Base-by-base conservation (phyloP, 2,329 filamentous ascomycete species). In the Fusarium incarnatum region DNA sequence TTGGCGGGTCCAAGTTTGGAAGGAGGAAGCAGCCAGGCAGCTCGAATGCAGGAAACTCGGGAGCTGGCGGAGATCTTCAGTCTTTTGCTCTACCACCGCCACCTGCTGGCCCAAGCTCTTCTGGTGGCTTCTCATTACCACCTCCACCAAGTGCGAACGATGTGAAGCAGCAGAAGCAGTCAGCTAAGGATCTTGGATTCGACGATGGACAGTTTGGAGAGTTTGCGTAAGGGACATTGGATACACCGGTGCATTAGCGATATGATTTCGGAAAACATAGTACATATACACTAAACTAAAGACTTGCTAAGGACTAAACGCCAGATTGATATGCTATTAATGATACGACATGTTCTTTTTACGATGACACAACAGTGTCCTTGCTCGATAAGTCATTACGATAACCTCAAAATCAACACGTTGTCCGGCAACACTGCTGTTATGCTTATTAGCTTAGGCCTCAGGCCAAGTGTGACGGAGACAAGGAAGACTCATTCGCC, bases 141-240 rank as follows among this genome's bases (percentile, higher is more conserved):
- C 91, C 92, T 28, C 91, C 92, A 10, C 91, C 91, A 3, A 88
- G 85, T 65, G 87, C 86, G 16, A 83, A 84, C 69, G 87, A 88
- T 62, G 84, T 88, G n/a, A 89, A 87, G 80, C 65, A 74, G 79
- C 86, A 88, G 80, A 84, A 86, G 74, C 82, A 81, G 74, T 85
- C 87, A 15, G 82, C 86, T 8, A 83, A 90, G 76, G 90, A 94
- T 62, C 76, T 95, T 70, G 93, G 93, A 1, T 96, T 96, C 74
- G 93, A 97, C 75, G 92, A 97, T 77, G 94, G 93, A 3, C 91
- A 95, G 76, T 94, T 94, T 86, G 93, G 93, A 22, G 93, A 97
- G 80, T 97, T 97, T 81, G 87, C 86, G 49, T 89, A 41, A 34
- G 37, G n/a, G 22, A 28, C 22, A 30, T 45, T n/a, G 47, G 40